Percentiles rank a stretch among this genome's conserved stretches.
Evolutionary conservation across 257 asterid genomes (phyloP).

Genomic region (Jacaranda mimosifolia): DNA sequence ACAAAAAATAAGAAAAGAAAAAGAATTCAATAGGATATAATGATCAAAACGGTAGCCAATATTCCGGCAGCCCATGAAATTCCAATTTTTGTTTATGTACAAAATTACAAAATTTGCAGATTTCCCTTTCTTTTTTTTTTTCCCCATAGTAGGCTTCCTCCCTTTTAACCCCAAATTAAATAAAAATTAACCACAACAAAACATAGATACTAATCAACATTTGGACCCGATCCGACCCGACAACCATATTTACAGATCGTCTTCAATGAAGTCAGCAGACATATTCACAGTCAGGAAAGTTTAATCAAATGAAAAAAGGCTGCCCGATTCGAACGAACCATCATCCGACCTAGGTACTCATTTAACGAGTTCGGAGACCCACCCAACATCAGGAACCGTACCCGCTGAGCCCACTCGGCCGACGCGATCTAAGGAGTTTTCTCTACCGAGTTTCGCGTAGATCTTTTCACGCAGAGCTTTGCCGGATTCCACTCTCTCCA

Average conservation of each 20-base stretch:
- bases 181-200: constrained; percentile 35
- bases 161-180: constrained; percentile 7
- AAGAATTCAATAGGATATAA: background rate
- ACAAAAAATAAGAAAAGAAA: too few relatives aligned
- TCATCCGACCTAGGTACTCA: constrained; percentile 32
- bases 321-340: constrained; percentile 30
- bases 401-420: constrained; percentile 22
- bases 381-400: constrained; percentile 47
- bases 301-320: constrained; percentile 9
- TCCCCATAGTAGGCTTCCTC: background rate
- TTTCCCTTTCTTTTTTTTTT: background rate
- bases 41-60: constrained; percentile 1
- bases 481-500: constrained; percentile 68
- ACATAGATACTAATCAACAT: constrained; percentile 19
- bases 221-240: constrained; percentile 40
- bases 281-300: constrained; percentile 38
- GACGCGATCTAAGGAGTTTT: constrained; percentile 53
- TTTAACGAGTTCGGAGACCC: constrained; percentile 71
- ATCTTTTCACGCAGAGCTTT: constrained; percentile 50
- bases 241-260: constrained; percentile 37
- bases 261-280: constrained; percentile 29
- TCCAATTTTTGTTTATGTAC: constrained; percentile 27
- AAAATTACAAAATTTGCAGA: constrained; percentile 39
- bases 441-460: constrained; percentile 55
- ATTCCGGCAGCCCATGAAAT: constrained; percentile 32